Base-by-base conservation (phyloP, 2,329 filamentous ascomycete genomes). In the Colletotrichum higginsianum region DNA sequence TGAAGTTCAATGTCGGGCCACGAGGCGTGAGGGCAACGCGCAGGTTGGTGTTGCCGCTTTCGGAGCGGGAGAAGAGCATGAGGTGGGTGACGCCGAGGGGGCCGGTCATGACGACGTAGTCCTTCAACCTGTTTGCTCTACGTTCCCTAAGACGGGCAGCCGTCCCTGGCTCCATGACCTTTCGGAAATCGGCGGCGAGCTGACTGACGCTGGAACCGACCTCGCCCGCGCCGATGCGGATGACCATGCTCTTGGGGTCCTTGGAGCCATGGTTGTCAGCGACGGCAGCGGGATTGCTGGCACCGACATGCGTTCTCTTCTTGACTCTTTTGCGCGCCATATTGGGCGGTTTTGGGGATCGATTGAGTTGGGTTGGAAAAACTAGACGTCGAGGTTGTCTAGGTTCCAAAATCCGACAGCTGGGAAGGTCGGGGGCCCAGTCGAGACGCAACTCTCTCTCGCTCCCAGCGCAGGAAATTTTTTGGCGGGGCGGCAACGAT, bases 221-320 rank as follows among this genome's bases (percentile, higher is more conserved):
- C 80, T 98, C 94, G 78, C 95, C 93, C 77, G 95, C 96, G 77
- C 96, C 96, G 78, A 98, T 95, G 76, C 96, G 94, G 82, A 99
- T 98, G 70, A 99, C 96, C 96, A 99, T 98, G 81, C 93, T 97
- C 87, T 98, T 98, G 44, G 96, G 96, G 62, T 91, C 88, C 75
- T 91, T 87, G 30, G 91, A 88, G 70, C 90, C 88, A 66, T 71
- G 64, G 82, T 91, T 90, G 68, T 89, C 87, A 53, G 87, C 85
- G 74, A 88, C 87, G 78, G 86, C 76, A 77, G 86, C 77, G 63
- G 89, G 88, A 76, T 89, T 89, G 73, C 86, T 88, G 61, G 92
- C 89, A 72, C 92, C 91, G 66, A 92, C 83, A 82, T 98, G 95
- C 72, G 95, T 98, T 81, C 94, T 91, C 89, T 96, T 97, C 86